Evolutionary conservation across 305 asterid genomes (phyloP).

Genomic region (Solanum hybrid): DNA sequence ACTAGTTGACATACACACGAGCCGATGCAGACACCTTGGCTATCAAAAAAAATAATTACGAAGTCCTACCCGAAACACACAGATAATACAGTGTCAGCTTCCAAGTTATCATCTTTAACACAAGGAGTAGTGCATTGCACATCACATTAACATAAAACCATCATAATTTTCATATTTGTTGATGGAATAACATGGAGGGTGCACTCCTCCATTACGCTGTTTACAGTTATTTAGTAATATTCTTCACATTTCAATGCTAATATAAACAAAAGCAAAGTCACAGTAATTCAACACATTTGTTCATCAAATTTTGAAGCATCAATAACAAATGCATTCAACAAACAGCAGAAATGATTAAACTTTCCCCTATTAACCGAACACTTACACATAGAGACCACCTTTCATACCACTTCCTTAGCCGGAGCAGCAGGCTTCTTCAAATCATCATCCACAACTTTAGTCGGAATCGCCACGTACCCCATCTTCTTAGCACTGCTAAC

Average conservation of each 20-base stretch:
- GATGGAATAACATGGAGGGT: neutral
- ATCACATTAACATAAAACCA: neutral
- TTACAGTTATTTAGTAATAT: neutral
- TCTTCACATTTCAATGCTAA: neutral
- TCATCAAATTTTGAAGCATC: neutral
- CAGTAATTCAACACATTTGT: neutral
- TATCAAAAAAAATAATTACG: neutral
- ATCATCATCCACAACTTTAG: constrained; percentile 26
- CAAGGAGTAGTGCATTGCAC: neutral
- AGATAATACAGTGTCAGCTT: neutral
- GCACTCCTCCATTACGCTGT: neutral
- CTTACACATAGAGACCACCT: neutral
- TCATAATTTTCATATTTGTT: neutral
- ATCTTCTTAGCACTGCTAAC: constrained; percentile 26
- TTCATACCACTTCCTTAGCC: constrained; percentile 33
- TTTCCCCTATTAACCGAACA: neutral
- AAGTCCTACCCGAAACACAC: neutral
- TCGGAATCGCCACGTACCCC: constrained; percentile 36
- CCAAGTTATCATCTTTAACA: neutral
- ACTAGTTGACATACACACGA: neutral
- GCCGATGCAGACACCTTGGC: neutral
- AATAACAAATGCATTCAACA: neutral
- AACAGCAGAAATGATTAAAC: neutral
- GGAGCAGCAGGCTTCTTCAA: constrained; percentile 28
- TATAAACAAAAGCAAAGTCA: neutral